These are phyloP conservation scores for Pythium dissimile DNA, from an alignment of 352 stramenopile species.

Conservation along the genomic window DNA sequence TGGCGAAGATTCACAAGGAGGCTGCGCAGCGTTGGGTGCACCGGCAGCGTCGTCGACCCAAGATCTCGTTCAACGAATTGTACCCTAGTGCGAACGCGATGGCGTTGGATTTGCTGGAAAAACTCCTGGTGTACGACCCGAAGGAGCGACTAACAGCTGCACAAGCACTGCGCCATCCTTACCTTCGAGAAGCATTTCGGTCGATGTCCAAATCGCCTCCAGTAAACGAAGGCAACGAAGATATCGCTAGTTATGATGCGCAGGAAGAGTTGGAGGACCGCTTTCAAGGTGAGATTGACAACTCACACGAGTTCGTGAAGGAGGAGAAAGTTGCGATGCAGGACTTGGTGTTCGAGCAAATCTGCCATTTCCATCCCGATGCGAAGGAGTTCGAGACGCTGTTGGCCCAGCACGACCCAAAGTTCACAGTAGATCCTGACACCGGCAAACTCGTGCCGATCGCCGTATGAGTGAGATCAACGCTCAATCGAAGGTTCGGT, in stretches of 20 bases:
- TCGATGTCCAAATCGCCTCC: slow-evolving; percentile 19
- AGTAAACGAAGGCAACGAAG: slow-evolving; percentile 10
- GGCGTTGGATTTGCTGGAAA: slow-evolving; percentile 70
- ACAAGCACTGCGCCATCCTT: slow-evolving; percentile 95
- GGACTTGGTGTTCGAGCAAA: slow-evolving; percentile 73
- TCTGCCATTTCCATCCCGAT: slow-evolving; percentile 75
- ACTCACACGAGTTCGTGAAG: slow-evolving; percentile 61
- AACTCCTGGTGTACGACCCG: slow-evolving; percentile 67
- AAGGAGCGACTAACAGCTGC: slow-evolving; percentile 82
- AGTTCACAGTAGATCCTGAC: slow-evolving; percentile 51
- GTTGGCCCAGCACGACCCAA: slow-evolving; percentile 54
- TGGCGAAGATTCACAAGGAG: slow-evolving; percentile 64
- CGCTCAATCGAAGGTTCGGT: not conserved
- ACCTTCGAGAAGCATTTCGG: slow-evolving; percentile 73
- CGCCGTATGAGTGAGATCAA: slow-evolving; percentile 5
- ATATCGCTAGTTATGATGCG: slow-evolving; percentile 34
- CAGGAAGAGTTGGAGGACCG: slow-evolving; percentile 55
- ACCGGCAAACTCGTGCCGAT: slow-evolving; percentile 59
- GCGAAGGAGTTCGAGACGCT: slow-evolving; percentile 58
- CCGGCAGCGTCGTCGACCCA: slow-evolving; percentile 44
- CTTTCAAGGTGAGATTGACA: slow-evolving; percentile 66
- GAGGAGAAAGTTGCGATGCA: slow-evolving; percentile 70
- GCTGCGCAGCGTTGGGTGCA: slow-evolving; percentile 68
- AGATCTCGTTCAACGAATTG: slow-evolving; percentile 69
- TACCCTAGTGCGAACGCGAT: slow-evolving; percentile 72